Conservation (phyloP, 2,329 filamentous ascomycete genomes). For the Chaetothyriales sp. region DNA sequence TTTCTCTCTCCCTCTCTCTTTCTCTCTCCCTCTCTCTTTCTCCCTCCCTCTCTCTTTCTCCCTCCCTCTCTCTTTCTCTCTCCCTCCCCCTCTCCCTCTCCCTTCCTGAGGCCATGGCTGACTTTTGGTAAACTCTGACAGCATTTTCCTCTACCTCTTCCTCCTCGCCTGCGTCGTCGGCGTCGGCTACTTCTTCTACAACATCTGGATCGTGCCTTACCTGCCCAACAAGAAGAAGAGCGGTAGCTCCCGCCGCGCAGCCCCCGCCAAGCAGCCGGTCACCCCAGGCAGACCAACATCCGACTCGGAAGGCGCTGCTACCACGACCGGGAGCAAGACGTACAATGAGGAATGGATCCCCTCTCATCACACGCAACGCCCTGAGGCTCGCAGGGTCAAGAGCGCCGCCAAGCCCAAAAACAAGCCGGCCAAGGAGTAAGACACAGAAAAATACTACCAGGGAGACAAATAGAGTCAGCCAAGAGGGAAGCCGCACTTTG, state of each 20-base stretch:
- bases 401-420: conserved; percentile 31
- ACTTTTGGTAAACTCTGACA: conserved; percentile 25
- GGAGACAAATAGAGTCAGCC: background rate
- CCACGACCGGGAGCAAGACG: conserved; percentile 55
- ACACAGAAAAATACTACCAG: background rate
- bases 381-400: conserved; percentile 52
- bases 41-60: background rate
- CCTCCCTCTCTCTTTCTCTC: conserved; percentile 2
- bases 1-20: conserved; percentile 3
- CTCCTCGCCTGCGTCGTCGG: conserved; percentile 65
- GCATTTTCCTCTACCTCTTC: conserved; percentile 95
- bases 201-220: conserved; percentile 89
- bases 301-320: conserved; percentile 56
- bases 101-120: conserved; percentile 3
- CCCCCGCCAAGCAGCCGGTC: background rate
- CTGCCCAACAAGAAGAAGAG: conserved; percentile 54
- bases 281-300: conserved; percentile 33
- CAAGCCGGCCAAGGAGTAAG: conserved; percentile 9
- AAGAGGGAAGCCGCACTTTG: no score
- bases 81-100: background rate
- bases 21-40: conserved; percentile 1
- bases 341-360: conserved; percentile 95
- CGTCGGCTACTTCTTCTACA: conserved; percentile 92
- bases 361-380: conserved; percentile 73
- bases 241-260: conserved; percentile 38